Conservation (phyloP, 495 filamentous ascomycete species). For the Terfezia claveryi region DNA sequence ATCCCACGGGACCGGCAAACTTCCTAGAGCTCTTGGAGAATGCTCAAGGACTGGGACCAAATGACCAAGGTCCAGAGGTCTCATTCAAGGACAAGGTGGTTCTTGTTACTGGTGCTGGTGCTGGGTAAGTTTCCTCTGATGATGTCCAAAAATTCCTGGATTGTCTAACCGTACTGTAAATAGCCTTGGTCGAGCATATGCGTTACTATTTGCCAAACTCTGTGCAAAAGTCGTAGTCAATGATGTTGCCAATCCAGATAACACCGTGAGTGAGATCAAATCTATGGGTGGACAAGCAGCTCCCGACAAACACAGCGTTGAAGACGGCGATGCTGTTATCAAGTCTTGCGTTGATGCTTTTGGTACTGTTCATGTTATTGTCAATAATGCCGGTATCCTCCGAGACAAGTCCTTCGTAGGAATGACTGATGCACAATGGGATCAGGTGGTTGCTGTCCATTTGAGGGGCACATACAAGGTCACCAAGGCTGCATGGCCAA, state of each 20-base stretch:
- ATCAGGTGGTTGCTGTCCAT: slow-evolving; percentile 80
- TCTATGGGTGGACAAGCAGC: slow-evolving; percentile 77
- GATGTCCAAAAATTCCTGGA: not conserved
- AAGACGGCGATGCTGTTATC: slow-evolving; percentile 82
- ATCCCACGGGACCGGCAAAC: slow-evolving; percentile 65
- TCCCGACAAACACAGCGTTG: slow-evolving; percentile 79
- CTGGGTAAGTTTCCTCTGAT: slow-evolving; percentile 30
- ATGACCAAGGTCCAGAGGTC: slow-evolving; percentile 50
- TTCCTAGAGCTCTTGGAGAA: slow-evolving; percentile 75
- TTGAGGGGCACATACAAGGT: slow-evolving; percentile 90
- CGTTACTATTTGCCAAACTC: slow-evolving; percentile 68
- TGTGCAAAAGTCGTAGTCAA: slow-evolving; percentile 89
- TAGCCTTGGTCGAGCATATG: slow-evolving; percentile 81
- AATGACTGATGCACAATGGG: slow-evolving; percentile 90
- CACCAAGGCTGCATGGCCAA: slow-evolving; percentile 94
- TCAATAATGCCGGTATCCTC: slow-evolving; percentile 96
- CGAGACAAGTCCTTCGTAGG: slow-evolving; percentile 95
- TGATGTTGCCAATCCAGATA: slow-evolving; percentile 82
- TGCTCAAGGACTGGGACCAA: slow-evolving; percentile 55
- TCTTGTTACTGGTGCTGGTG: slow-evolving; percentile 79
- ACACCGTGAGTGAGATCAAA: slow-evolving; percentile 77
- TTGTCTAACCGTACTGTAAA: slow-evolving; percentile 2
- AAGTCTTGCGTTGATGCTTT: slow-evolving; percentile 85
- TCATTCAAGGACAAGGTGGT: slow-evolving; percentile 83
- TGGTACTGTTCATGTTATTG: slow-evolving; percentile 76